Evolutionary conservation across 2,329 filamentous ascomycete species (phyloP).

Genomic region (Colletotrichum phormii): DNA sequence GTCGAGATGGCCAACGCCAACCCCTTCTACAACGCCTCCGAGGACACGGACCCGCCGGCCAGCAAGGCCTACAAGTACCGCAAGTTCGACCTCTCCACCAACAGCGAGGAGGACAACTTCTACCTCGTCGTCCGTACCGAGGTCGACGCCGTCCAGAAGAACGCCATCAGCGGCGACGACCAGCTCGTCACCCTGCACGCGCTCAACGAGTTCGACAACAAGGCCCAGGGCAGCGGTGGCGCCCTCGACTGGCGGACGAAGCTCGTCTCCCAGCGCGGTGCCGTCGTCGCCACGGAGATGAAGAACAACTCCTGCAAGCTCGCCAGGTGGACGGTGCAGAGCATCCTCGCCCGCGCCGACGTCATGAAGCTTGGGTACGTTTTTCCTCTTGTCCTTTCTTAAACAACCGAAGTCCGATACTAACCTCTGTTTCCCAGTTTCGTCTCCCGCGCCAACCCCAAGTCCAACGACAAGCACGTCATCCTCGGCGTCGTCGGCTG

Average conservation of each 20-base stretch:
- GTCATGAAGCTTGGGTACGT: constrained; percentile 96
- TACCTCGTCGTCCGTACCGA: constrained; percentile 95
- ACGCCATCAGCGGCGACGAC: constrained; percentile 90
- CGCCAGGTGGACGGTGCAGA: constrained; percentile 96
- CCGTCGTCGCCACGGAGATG: constrained; percentile 98
- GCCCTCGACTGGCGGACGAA: constrained; percentile 98
- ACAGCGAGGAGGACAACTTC: constrained; percentile 88
- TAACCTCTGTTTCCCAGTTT: constrained; percentile 70
- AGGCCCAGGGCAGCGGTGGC: constrained; percentile 93
- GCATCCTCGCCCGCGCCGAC: constrained; percentile 96
- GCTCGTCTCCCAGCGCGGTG: constrained; percentile 93
- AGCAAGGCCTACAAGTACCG: constrained; percentile 99
- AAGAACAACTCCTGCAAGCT: constrained; percentile 99
- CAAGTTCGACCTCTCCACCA: constrained; percentile 93
- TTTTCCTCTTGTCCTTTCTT: constrained; percentile 20
- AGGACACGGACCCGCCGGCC: constrained; percentile 93
- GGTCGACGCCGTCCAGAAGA: constrained; percentile 95
- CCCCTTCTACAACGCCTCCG: constrained; percentile 95
- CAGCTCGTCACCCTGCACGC: constrained; percentile 94
- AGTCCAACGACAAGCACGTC: constrained; percentile 92
- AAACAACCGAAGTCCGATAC: constrained; percentile 8
- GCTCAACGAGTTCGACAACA: constrained; percentile 98
- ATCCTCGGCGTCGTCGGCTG: constrained; percentile 95
- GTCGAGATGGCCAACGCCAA: constrained; percentile 88
- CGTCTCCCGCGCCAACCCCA: constrained; percentile 93